Conservation (phyloP, 2,329 filamentous ascomycete species). For the Colletotrichum sp. region DNA sequence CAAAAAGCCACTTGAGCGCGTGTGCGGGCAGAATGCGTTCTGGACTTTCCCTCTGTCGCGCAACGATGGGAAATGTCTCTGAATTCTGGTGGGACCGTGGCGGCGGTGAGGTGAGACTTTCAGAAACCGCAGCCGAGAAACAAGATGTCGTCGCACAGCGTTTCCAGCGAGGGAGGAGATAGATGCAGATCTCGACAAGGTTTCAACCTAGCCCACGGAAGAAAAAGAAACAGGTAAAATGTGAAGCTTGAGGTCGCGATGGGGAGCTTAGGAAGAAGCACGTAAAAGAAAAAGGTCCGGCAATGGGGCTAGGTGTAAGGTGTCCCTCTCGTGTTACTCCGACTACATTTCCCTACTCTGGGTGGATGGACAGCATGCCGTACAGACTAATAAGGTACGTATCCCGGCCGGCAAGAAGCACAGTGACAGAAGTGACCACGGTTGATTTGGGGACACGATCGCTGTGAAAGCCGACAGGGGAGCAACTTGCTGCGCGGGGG, state of each 20-base stretch:
- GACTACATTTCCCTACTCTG: background rate
- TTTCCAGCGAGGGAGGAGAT: background rate
- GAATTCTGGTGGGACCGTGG: background rate
- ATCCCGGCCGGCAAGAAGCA: background rate
- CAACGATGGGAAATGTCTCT: slow-evolving; percentile 5
- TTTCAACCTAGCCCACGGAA: background rate
- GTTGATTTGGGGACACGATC: background rate
- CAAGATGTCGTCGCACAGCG: background rate
- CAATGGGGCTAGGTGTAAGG: background rate
- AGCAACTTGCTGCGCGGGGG: background rate
- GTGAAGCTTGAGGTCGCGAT: background rate
- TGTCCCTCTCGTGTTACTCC: slow-evolving; percentile 6
- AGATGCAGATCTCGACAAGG: background rate
- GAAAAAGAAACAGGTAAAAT: background rate
- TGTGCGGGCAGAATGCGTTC: background rate
- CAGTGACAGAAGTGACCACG: background rate
- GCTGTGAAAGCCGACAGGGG: background rate
- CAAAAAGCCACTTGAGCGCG: background rate
- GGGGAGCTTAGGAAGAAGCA: background rate
- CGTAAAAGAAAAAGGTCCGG: slow-evolving; percentile 8
- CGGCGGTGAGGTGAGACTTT: slow-evolving; percentile 9
- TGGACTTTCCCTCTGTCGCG: background rate
- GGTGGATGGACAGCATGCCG: background rate
- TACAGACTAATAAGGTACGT: background rate
- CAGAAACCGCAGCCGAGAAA: background rate